These are phyloP conservation scores for Amanita molliuscula DNA, from an alignment of 768 basidiomycete species.

Conservation along the genomic window DNA sequence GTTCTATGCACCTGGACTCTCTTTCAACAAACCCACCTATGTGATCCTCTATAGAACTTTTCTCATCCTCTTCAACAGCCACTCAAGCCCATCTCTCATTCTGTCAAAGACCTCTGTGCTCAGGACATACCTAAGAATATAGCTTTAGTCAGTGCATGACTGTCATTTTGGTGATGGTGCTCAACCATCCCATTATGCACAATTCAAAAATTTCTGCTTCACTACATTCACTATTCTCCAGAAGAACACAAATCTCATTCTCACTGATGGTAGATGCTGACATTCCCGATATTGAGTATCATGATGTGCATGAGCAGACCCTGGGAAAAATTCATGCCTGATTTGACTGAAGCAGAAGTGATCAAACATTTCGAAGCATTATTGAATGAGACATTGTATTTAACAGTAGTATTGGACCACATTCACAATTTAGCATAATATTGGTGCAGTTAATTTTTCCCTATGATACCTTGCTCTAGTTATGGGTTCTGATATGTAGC, in stretches of 20 bases:
- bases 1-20: slow-evolving; percentile 41
- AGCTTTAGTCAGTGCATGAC: slow-evolving; percentile 57
- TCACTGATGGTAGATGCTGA: slow-evolving; percentile 98
- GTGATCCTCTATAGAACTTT: slow-evolving; percentile 23
- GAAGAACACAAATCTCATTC: slow-evolving; percentile 93
- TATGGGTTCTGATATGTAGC: too few species aligned
- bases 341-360: slow-evolving; percentile 92
- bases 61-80: slow-evolving; percentile 21
- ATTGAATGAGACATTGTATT: slow-evolving; percentile 89
- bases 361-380: slow-evolving; percentile 94
- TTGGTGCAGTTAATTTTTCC: slow-evolving; percentile 53
- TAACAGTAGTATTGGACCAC: slow-evolving; percentile 86
- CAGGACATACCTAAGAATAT: slow-evolving; percentile 43
- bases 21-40: slow-evolving; percentile 45
- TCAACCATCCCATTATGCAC: slow-evolving; percentile 86
- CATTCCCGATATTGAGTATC: slow-evolving; percentile 93
- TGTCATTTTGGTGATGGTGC: slow-evolving; percentile 39
- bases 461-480: neutral
- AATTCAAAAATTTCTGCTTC: slow-evolving; percentile 94
- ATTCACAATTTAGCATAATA: slow-evolving; percentile 89
- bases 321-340: slow-evolving; percentile 95
- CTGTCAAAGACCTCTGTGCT: slow-evolving; percentile 21
- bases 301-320: slow-evolving; percentile 81
- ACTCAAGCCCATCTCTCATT: slow-evolving; percentile 17
- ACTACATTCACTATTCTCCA: slow-evolving; percentile 96